Evolutionary conservation across 257 asterid species (phyloP).

Genomic region (Prunella vulgaris): DNA sequence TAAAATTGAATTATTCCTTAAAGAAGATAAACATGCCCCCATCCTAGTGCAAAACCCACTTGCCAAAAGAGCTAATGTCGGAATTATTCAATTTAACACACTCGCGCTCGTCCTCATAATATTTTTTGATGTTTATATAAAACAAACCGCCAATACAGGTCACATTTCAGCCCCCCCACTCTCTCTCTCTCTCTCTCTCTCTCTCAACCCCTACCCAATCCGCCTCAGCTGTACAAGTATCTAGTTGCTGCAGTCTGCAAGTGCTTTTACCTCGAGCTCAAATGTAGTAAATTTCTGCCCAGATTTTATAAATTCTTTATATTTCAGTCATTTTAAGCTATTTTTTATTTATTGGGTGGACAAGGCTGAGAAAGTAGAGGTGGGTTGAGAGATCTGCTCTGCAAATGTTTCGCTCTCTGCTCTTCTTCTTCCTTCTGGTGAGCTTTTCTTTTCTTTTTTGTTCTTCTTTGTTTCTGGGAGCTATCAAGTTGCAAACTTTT

Average conservation of each 20-base stretch:
- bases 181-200: not conserved
- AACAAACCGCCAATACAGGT: not conserved
- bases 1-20: too few species aligned
- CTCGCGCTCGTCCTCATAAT: not conserved
- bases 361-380: not conserved
- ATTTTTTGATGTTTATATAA: not conserved
- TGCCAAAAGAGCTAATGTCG: not conserved
- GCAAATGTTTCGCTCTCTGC: conserved; percentile 12
- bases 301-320: not conserved
- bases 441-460: not conserved
- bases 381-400: not conserved
- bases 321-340: not conserved
- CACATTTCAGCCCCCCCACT: not conserved
- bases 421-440: conserved; percentile 17
- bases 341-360: not conserved
- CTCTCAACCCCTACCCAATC: not conserved
- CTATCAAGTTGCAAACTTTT: not conserved
- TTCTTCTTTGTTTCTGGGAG: not conserved
- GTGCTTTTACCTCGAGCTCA: not conserved
- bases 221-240: not conserved
- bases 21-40: not conserved
- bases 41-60: not conserved
- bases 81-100: not conserved
- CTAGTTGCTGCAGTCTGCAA: not conserved
- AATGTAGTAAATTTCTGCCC: conserved; percentile 3